Base-by-base conservation (phyloP, 257 asterid species). In the Rhazya stricta region DNA sequence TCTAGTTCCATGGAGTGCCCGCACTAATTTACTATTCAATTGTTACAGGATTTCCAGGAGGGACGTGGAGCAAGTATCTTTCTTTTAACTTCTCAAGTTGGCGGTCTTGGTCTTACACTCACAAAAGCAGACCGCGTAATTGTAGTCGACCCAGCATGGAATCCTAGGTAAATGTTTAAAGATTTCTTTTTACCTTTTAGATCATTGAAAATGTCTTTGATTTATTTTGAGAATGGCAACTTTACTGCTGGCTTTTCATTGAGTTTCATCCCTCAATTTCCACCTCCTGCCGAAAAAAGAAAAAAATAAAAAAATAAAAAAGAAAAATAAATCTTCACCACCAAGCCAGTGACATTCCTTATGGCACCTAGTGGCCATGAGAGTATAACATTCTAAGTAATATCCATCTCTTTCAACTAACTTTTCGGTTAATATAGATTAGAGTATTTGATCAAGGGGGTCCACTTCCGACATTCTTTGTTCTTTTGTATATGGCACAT, bases 141-240 rank as follows among this genome's bases (percentile, higher is more conserved):
- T 79, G 98, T 94, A 78, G 93, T 85, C 70, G 98, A 94, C 83
- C 98, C 98, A 42, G 98, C 98, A 74, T 94, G 98, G 98, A 94
- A 94, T 75, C 98, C 98, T 27, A 94, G 98, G 98, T 92, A 70
- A 53, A 74, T 74, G 32, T 69, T 74, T 76, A 27, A 62, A 63
- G 58, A 10, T 36, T 19, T 11, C 25, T 54, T 25, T 34, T 12
- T 23, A 70, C 18, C 45, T 56, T 32, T 65, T 68, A n/a, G 10
- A 53, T 11, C 27, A 60, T 45, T 43, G 54, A 46, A 42, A n/a
- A 45, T 43, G 67, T 37, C 12, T 23, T 25, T 11, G 21, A 36
- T 29, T n/a, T 32, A 30, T 41, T 25, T 73, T 46, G 51, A 53
- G 37, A 39, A 34, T 34, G 16, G 46, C 45, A 43, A 46, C 76